These are phyloP conservation scores for Holtermannia corniformis DNA, from an alignment of 768 basidiomycete species.

Conservation along the genomic window DNA sequence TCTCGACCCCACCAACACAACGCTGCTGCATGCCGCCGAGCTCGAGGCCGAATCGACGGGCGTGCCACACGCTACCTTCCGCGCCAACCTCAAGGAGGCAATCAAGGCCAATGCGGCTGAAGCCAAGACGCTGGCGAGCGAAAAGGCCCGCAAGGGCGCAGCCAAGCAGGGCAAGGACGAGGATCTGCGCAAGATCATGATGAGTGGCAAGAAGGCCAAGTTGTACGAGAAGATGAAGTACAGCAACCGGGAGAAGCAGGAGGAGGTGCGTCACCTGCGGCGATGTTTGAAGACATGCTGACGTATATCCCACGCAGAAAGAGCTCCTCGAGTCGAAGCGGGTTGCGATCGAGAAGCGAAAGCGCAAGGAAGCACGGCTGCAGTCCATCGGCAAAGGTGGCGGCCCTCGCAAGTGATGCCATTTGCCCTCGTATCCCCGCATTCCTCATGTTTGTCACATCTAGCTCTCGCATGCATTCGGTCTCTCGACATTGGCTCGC, in stretches of 20 bases:
- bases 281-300: constrained; percentile 5
- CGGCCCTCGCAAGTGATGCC: neutral
- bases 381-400: neutral
- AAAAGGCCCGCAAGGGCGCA: constrained; percentile 41
- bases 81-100: constrained; percentile 59
- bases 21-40: constrained; percentile 73
- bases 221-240: constrained; percentile 90
- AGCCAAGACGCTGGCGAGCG: constrained; percentile 1
- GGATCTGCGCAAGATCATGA: constrained; percentile 95
- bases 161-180: constrained; percentile 47
- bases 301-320: constrained; percentile 45
- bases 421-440: too few relatives aligned
- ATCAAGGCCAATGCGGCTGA: constrained; percentile 23
- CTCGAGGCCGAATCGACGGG: constrained; percentile 84
- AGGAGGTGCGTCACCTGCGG: constrained; percentile 55
- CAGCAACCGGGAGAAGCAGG: constrained; percentile 62
- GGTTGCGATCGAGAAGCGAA: constrained; percentile 51
- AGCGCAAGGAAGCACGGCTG: constrained; percentile 44
- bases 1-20: constrained; percentile 50
- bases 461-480: neutral
- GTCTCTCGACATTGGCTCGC: neutral
- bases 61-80: constrained; percentile 67
- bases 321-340: constrained; percentile 55
- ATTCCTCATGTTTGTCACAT: neutral
- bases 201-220: constrained; percentile 90